These are phyloP conservation scores for Botryotinia convoluta DNA, from an alignment of 2,329 filamentous ascomycete genomes.

Conservation along the genomic window DNA sequence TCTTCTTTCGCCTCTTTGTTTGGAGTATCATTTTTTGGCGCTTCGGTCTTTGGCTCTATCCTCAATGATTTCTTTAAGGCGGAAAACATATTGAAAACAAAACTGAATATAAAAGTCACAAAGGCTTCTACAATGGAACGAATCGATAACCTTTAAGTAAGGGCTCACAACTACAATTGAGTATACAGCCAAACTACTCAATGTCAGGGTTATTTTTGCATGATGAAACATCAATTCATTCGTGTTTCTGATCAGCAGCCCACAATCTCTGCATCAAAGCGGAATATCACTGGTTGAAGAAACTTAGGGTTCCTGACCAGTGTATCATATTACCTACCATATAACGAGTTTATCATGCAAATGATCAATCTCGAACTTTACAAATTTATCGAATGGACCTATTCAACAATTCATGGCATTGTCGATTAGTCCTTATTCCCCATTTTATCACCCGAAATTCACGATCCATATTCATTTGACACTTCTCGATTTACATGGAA, in stretches of 20 bases:
- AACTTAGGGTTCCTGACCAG: constrained; percentile 9
- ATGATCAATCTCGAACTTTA: constrained; percentile 6
- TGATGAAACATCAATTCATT: constrained; percentile 15
- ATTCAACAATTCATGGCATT: not conserved
- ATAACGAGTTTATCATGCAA: constrained; percentile 7
- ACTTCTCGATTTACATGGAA: not conserved
- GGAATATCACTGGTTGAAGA: constrained; percentile 9
- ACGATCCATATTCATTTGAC: not conserved
- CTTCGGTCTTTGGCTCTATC: constrained; percentile 1
- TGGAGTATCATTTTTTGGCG: not conserved
- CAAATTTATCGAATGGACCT: not conserved
- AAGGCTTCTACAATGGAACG: not conserved
- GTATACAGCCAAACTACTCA: not conserved
- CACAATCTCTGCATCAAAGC: not conserved
- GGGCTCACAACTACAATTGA: not conserved
- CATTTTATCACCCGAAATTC: not conserved
- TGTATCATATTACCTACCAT: constrained; percentile 9
- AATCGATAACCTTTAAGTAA: constrained; percentile 16
- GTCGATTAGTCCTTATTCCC: not conserved
- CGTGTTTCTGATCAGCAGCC: not conserved
- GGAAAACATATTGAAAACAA: constrained; percentile 10
- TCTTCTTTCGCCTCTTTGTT: not conserved
- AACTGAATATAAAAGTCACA: not conserved
- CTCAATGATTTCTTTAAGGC: constrained; percentile 6
- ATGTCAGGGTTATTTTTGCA: not conserved